phyloP scores from a whole-genome alignment of 345 rosid genomes.

The Schrenkiella parvula region DNA sequence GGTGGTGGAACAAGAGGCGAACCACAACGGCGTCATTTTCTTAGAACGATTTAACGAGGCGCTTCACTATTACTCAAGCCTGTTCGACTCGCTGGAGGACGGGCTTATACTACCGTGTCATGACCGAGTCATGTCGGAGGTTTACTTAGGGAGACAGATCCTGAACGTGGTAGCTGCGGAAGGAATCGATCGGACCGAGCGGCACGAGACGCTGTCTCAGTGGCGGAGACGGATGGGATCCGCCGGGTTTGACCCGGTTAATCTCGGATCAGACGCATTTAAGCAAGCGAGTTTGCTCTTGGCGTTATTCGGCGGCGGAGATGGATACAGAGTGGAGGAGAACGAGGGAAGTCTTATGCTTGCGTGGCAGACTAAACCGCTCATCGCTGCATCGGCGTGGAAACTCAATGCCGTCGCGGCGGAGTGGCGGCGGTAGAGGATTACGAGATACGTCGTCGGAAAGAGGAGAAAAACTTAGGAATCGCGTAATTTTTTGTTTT shows the following conservation, averaged over 20 bases:
- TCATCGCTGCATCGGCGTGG: conserved; percentile 85
- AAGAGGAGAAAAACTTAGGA: not conserved
- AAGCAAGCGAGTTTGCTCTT: conserved; percentile 82
- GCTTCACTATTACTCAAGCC: conserved; percentile 65
- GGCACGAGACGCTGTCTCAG: conserved; percentile 66
- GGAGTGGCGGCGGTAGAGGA: conserved; percentile 14
- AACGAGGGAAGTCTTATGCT: conserved; percentile 69
- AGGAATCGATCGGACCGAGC: conserved; percentile 59
- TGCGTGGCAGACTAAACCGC: conserved; percentile 86
- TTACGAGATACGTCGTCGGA: not conserved
- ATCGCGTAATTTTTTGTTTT: not conserved
- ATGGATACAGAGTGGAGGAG: conserved; percentile 77
- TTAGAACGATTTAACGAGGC: conserved; percentile 68
- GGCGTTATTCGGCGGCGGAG: conserved; percentile 61
- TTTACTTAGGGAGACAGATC: conserved; percentile 63
- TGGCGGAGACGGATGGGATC: conserved; percentile 54
- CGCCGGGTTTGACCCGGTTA: conserved; percentile 60
- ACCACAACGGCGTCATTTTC: conserved; percentile 65
- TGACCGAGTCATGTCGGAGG: conserved; percentile 64
- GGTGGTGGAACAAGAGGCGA: conserved; percentile 77
- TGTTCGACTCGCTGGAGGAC: conserved; percentile 82
- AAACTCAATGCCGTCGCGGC: conserved; percentile 6
- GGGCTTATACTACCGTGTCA: conserved; percentile 48
- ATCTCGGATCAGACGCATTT: conserved; percentile 75
- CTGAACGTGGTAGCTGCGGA: conserved; percentile 68